Evolutionary conservation across 2,329 filamentous ascomycete genomes (phyloP).

Genomic region (Trichoderma arundinaceum): DNA sequence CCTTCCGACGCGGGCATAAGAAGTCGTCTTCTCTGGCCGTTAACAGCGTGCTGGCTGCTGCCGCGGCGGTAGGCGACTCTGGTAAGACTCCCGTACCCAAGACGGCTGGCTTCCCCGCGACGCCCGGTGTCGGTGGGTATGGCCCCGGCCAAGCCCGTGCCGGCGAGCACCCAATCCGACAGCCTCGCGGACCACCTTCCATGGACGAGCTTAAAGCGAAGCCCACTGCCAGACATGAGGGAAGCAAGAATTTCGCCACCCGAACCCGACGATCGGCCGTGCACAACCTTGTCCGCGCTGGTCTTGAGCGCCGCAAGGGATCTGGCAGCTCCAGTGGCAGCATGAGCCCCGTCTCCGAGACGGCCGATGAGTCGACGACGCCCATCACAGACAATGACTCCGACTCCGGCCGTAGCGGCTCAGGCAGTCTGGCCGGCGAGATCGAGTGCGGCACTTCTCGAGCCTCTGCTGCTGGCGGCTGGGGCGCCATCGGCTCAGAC

Average conservation of each 20-base stretch:
- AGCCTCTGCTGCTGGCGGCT: constrained; percentile 73
- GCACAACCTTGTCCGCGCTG: constrained; percentile 87
- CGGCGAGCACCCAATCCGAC: constrained; percentile 91
- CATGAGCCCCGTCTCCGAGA: constrained; percentile 89
- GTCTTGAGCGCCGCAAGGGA: constrained; percentile 81
- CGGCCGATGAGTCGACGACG: constrained; percentile 68
- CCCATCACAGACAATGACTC: constrained; percentile 76
- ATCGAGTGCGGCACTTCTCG: constrained; percentile 73
- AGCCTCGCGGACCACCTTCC: constrained; percentile 89
- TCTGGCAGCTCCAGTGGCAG: constrained; percentile 74
- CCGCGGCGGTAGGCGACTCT: constrained; percentile 51
- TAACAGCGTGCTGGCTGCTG: constrained; percentile 54
- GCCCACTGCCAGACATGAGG: constrained; percentile 91
- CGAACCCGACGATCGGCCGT: constrained; percentile 92
- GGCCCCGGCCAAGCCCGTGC: constrained; percentile 91
- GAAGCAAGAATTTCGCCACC: constrained; percentile 95
- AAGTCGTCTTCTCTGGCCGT: constrained; percentile 80
- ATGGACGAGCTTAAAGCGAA: constrained; percentile 89
- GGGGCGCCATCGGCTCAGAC: constrained; percentile 85
- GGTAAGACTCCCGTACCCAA: constrained; percentile 73
- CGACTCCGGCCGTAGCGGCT: constrained; percentile 72
- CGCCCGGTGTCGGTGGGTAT: constrained; percentile 82
- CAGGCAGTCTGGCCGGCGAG: constrained; percentile 80
- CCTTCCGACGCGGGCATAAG: constrained; percentile 92
- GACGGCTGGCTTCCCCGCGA: constrained; percentile 78